Evolutionary conservation across 2,329 filamentous ascomycete genomes (phyloP).

Genomic region (Fusarium piperis): DNA sequence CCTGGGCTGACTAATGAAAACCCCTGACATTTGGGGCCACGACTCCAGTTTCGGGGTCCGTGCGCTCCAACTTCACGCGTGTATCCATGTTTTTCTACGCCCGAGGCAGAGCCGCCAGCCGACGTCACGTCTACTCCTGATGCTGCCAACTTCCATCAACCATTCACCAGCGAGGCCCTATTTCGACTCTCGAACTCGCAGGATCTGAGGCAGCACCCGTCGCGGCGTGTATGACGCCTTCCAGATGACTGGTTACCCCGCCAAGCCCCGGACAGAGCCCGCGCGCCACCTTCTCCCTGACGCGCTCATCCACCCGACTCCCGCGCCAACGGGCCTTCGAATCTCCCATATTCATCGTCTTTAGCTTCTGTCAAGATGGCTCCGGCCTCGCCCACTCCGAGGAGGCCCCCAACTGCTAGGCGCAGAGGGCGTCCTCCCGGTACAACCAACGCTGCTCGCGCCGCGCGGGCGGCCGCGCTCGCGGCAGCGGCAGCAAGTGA

Average conservation of each 20-base stretch:
- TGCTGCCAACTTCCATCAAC: constrained; percentile 43
- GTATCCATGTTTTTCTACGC: constrained; percentile 49
- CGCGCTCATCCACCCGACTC: constrained; percentile 37
- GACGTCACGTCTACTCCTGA: constrained; percentile 49
- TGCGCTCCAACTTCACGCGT: constrained; percentile 54
- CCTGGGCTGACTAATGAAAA: not conserved
- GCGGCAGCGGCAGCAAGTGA: constrained; percentile 56
- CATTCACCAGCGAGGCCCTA: constrained; percentile 35
- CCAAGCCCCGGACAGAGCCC: constrained; percentile 44
- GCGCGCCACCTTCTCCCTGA: constrained; percentile 44
- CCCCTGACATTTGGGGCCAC: not conserved
- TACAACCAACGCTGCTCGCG: constrained; percentile 53
- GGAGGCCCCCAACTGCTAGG: constrained; percentile 54
- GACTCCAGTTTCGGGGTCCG: constrained; percentile 33
- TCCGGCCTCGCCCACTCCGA: constrained; percentile 51
- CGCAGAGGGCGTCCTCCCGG: constrained; percentile 59
- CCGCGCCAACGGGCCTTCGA: constrained; percentile 30
- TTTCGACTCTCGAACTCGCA: constrained; percentile 31
- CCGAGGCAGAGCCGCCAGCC: constrained; percentile 30
- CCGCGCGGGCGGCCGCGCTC: constrained; percentile 49
- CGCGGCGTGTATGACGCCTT: constrained; percentile 30
- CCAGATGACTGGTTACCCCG: constrained; percentile 42
- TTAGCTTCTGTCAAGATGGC: constrained; percentile 42
- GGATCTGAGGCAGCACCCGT: constrained; percentile 4
- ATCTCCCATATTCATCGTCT: constrained; percentile 16